These are phyloP conservation scores for Tulasnella sp. DNA, from an alignment of 768 basidiomycete species.

Conservation along the genomic window DNA sequence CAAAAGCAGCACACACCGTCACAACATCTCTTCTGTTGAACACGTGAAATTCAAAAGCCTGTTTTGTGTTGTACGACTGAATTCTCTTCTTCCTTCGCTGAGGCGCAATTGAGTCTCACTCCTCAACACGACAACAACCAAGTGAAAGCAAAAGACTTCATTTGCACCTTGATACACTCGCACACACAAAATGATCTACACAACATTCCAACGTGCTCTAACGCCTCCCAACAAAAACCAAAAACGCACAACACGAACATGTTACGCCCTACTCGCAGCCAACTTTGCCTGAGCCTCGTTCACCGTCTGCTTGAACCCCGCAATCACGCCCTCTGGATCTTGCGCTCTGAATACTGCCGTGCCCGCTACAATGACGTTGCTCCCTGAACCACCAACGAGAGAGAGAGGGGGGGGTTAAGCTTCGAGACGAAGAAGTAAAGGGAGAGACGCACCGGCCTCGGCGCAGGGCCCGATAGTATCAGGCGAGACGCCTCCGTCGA, in stretches of 20 bases:
- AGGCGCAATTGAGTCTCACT: too few relatives aligned
- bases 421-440: neutral
- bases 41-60: too few relatives aligned
- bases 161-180: too few relatives aligned
- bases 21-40: neutral
- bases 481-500: constrained; percentile 93
- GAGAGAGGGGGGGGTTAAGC: neutral
- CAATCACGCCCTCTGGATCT: constrained; percentile 75
- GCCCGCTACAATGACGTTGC: constrained; percentile 97
- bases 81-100: too few relatives aligned
- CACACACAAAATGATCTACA: too few relatives aligned
- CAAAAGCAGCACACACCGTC: neutral
- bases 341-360: constrained; percentile 86
- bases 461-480: constrained; percentile 86
- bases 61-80: too few relatives aligned
- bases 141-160: too few relatives aligned
- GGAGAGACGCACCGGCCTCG: constrained; percentile 66
- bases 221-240: too few relatives aligned
- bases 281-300: constrained; percentile 44
- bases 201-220: neutral
- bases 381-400: constrained; percentile 63
- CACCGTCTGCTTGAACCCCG: constrained; percentile 63
- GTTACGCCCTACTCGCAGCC: neutral
- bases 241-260: neutral
- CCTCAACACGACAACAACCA: too few relatives aligned